A percentile compares a stretch with the other conserved stretches of the same genome.
phyloP scores from a whole-genome alignment of 805 yeast genomes.

The Phaffomyces thermotolerans region DNA sequence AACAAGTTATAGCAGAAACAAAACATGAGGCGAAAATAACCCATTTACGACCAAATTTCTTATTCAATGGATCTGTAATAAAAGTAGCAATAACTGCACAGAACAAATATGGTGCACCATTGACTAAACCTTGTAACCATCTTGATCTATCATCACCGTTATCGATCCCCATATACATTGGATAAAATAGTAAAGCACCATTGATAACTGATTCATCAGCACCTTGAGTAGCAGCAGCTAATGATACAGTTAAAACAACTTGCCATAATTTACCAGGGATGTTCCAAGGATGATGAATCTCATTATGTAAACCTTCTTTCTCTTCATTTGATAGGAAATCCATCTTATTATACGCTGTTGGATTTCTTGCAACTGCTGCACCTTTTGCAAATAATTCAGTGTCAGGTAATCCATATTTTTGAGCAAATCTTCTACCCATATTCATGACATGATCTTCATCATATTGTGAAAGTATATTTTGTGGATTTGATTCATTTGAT shows the following conservation, averaged over 20 bases:
- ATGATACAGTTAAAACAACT: conserved; percentile 58
- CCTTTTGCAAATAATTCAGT: conserved; percentile 54
- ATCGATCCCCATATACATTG: conserved; percentile 45
- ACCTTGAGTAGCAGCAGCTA: conserved; percentile 77
- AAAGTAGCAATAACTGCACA: conserved; percentile 57
- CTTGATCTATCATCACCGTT: conserved; percentile 39
- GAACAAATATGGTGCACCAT: conserved; percentile 65
- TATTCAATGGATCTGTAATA: conserved; percentile 54
- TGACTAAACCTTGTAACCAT: conserved; percentile 56
- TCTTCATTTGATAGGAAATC: conserved; percentile 47
- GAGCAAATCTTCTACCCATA: conserved; percentile 64
- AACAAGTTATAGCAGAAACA: conserved; percentile 52
- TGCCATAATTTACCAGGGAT: conserved; percentile 38
- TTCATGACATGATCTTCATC: conserved; percentile 56
- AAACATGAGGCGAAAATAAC: conserved; percentile 58
- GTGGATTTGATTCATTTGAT: not conserved
- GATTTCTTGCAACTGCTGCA: conserved; percentile 62
- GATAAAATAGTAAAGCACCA: conserved; percentile 63
- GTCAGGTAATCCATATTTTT: conserved; percentile 38
- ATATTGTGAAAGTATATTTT: conserved; percentile 48
- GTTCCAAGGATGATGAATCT: conserved; percentile 38
- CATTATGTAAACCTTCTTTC: conserved; percentile 41
- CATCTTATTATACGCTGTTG: conserved; percentile 53
- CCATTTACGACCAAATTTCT: conserved; percentile 53
- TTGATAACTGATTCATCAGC: conserved; percentile 74